Percentiles rank a stretch among this genome's conserved stretches.
phyloP scores from a whole-genome alignment of 306 rosid genomes.

The Glycine latifolia region DNA sequence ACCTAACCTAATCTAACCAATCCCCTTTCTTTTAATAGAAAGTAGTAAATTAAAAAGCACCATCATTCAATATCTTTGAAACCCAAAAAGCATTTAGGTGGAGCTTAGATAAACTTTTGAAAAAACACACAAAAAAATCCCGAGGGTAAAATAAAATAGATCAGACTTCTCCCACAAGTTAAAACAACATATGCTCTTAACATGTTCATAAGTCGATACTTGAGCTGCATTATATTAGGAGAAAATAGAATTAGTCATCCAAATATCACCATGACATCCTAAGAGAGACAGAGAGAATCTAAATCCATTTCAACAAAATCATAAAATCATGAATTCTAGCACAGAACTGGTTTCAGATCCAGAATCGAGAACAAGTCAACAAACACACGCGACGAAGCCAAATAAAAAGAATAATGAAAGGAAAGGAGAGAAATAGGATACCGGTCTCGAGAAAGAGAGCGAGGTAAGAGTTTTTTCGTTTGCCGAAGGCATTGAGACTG shows the following conservation, averaged over 20 bases:
- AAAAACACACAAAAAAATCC: too few species aligned
- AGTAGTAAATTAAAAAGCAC: background rate
- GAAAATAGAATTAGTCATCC: too few species aligned
- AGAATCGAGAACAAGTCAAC: background rate
- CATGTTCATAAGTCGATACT: background rate
- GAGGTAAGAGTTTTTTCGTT: conserved; percentile 67
- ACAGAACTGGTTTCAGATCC: background rate
- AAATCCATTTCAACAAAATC: too few species aligned
- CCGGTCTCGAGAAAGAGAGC: conserved; percentile 76
- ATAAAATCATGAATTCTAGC: too few species aligned
- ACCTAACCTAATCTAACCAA: too few species aligned
- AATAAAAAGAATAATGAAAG: background rate
- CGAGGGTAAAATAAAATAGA: background rate
- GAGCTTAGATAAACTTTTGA: too few species aligned
- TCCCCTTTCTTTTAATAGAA: background rate
- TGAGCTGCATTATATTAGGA: too few species aligned
- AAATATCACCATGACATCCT: too few species aligned
- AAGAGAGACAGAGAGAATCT: too few species aligned
- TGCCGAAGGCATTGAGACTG: conserved; percentile 80
- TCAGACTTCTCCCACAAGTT: background rate
- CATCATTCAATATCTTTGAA: background rate
- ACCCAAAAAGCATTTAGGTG: background rate
- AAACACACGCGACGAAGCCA: too few species aligned
- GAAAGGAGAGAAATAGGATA: background rate
- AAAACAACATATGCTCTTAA: background rate